Base-by-base conservation (phyloP, 768 basidiomycete genomes). In the Boletus pseudo-olivaceus region DNA sequence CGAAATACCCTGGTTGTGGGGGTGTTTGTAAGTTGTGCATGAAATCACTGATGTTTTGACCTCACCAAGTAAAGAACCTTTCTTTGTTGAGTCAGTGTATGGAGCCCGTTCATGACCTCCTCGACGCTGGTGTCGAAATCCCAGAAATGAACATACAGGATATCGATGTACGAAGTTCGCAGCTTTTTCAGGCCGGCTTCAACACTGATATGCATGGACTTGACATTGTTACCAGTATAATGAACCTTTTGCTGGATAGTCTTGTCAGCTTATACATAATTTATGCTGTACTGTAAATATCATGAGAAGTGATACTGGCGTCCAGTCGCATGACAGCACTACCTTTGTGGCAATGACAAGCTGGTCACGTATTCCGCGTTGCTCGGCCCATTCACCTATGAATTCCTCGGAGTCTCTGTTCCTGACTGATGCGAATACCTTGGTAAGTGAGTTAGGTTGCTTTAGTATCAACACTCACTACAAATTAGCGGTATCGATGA, bases 301-400 rank as follows among this genome's bases (percentile, higher is more conserved):
- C 23, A 23, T 23, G 23, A 23, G 23, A 23, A 23, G 23, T 23
- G n/a, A 38, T n/a, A n/a, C 37, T 38, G 3, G 7, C 2, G n/a
- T 38, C n/a, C 37, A 38, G 17, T n/a, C 17, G 17, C 17, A 37
- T 6, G 15, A 14, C 17, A 37, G 42, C 2, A 19, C 30, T 32
- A 72, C 71, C 72, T 74, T 79, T 19, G 77, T 77, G 1, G 77
- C 78, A 40, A 78, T 63, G 57, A 78, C 68, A 15, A 81, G 68
- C 52, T 78, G 75, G 54, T 79, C 73, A 20, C 79, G 72, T 47
- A 73, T 69, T 2, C 68, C 70, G 20, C 76, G 67, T 37, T 58
- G 51, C 59, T 75, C 71, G 61, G 74, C 74, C 78, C 80, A 81
- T 59, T 79, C 78, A 19, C 80, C 79, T 27, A 81, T 68, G 64